phyloP scores from a whole-genome alignment of 768 basidiomycete genomes.

The Mycena filopes region DNA sequence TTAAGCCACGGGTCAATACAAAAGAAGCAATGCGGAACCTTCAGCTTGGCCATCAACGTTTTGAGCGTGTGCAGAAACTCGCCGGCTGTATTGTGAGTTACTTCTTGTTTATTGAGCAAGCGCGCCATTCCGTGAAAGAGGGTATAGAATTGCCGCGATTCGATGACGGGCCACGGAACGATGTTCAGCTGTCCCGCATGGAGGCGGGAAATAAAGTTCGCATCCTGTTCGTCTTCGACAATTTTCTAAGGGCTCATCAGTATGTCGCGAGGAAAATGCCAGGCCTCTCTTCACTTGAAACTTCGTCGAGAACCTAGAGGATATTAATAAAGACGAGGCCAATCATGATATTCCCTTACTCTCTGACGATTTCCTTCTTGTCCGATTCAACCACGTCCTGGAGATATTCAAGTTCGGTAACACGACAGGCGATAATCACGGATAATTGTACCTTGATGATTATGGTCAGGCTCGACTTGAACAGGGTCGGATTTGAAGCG shows the following conservation, averaged over 20 bases:
- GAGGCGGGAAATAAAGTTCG: conserved; percentile 70
- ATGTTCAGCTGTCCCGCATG: conserved; percentile 67
- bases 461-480: conserved; percentile 67
- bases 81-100: conserved; percentile 62
- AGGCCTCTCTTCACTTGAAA: conserved; percentile 45
- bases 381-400: conserved; percentile 75
- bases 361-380: conserved; percentile 64
- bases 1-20: background rate
- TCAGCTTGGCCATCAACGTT: conserved; percentile 74
- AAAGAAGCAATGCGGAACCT: conserved; percentile 52
- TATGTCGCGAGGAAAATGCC: background rate
- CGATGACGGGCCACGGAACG: conserved; percentile 76
- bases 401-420: background rate
- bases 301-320: conserved; percentile 61
- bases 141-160: conserved; percentile 68
- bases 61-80: conserved; percentile 69
- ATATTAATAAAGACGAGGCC: background rate
- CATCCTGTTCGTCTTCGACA: conserved; percentile 68
- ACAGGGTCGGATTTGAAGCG: conserved; percentile 64
- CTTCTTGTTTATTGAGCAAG: conserved; percentile 56
- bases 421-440: background rate
- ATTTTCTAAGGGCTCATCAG: conserved; percentile 52
- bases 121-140: conserved; percentile 61
- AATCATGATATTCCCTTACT: conserved; percentile 49
- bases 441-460: conserved; percentile 63